Evolutionary conservation across 257 asterid genomes (phyloP).

Genomic region (Solanum paucissectum): DNA sequence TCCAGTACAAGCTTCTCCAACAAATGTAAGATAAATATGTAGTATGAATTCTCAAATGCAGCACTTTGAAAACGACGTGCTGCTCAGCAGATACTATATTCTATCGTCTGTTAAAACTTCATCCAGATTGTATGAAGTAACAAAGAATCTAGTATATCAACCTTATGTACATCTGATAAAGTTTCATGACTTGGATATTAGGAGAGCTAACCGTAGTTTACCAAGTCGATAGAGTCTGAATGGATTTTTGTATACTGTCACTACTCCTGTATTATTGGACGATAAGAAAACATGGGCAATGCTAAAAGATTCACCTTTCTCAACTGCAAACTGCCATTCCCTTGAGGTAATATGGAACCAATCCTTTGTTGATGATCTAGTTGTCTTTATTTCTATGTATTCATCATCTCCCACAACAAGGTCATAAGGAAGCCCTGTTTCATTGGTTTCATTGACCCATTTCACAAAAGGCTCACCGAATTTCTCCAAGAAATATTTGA

Average conservation of each 20-base stretch:
- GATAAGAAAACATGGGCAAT: slow-evolving; percentile 67
- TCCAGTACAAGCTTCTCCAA: neutral
- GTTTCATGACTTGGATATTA: slow-evolving; percentile 14
- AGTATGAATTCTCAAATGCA: neutral
- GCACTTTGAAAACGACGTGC: neutral
- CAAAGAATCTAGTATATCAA: neutral
- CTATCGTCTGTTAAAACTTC: neutral
- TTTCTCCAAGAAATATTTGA: slow-evolving; percentile 39
- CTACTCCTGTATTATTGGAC: slow-evolving; percentile 40
- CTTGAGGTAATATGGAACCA: slow-evolving; percentile 60
- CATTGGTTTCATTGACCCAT: slow-evolving; percentile 78
- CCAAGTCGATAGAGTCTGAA: slow-evolving; percentile 66
- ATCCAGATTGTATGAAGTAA: neutral
- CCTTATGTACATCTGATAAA: neutral
- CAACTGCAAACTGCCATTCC: slow-evolving; percentile 89
- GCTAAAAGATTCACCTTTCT: slow-evolving; percentile 85
- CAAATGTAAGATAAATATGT: neutral
- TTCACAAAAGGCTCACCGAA: slow-evolving; percentile 32
- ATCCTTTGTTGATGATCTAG: slow-evolving; percentile 48
- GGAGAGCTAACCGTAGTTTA: slow-evolving; percentile 57
- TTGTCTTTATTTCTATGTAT: slow-evolving; percentile 83
- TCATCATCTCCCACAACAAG: slow-evolving; percentile 46
- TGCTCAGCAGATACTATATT: neutral
- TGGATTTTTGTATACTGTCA: slow-evolving; percentile 69
- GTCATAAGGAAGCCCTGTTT: slow-evolving; percentile 87